Conservation (phyloP, 495 filamentous ascomycete species). For the Jackrogersella minutella region DNA sequence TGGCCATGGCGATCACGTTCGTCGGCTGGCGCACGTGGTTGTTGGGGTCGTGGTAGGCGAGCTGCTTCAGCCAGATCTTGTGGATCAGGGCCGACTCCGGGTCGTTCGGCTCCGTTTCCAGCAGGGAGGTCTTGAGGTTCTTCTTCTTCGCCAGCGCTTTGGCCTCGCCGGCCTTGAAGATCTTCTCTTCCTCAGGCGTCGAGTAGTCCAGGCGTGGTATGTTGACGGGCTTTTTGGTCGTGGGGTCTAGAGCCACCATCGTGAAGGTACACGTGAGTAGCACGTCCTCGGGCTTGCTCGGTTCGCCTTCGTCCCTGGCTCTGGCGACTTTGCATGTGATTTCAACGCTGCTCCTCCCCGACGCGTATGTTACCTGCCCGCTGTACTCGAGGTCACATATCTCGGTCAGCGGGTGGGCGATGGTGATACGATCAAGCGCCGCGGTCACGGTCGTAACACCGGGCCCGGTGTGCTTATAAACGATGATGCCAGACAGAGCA, state of each 20-base stretch:
- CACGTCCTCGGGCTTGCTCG: slow-evolving; percentile 70
- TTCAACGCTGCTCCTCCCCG: slow-evolving; percentile 82
- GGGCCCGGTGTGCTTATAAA: slow-evolving; percentile 84
- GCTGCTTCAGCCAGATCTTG: slow-evolving; percentile 77
- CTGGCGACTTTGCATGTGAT: slow-evolving; percentile 79
- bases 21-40: slow-evolving; percentile 62
- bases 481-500: slow-evolving; percentile 79
- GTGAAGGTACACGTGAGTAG: slow-evolving; percentile 84
- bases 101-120: slow-evolving; percentile 77
- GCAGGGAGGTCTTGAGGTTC: slow-evolving; percentile 66
- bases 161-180: slow-evolving; percentile 74
- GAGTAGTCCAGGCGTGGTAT: slow-evolving; percentile 66
- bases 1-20: slow-evolving; percentile 72
- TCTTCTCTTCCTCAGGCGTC: slow-evolving; percentile 72
- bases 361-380: slow-evolving; percentile 82
- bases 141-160: slow-evolving; percentile 80
- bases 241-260: slow-evolving; percentile 79
- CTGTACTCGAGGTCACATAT: slow-evolving; percentile 84
- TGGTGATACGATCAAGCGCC: slow-evolving; percentile 79
- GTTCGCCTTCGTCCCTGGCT: slow-evolving; percentile 62
- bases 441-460: slow-evolving; percentile 81
- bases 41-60: slow-evolving; percentile 73
- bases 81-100: slow-evolving; percentile 82
- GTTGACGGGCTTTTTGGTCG: slow-evolving; percentile 69
- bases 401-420: slow-evolving; percentile 74